Evolutionary conservation across 441 rosid genomes (phyloP), one percentile per base, ranked within the genome.

Genomic region (Bocquillonia castaneifolia): DNA sequence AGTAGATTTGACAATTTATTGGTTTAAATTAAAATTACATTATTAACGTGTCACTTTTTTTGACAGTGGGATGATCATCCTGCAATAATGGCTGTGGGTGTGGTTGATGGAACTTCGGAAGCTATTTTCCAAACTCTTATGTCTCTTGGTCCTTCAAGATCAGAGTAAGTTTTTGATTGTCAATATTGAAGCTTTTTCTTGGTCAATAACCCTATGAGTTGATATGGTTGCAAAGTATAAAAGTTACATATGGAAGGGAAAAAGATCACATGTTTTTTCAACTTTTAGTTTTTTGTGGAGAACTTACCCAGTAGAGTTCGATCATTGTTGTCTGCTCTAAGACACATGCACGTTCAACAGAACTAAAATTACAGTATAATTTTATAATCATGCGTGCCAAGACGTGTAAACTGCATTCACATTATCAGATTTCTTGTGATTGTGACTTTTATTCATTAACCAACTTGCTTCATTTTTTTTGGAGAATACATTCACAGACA

Each of bases 71-170:
- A 88, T 70, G 98, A 88, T 80, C 96, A 94, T 83, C 98, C 99
- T 67, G 99, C 98, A 66, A 86, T 92, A 80, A 94, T 94, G 99
- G 97, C 97, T 40, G 98, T 92, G 67, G 98, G 99, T 23, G 91
- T 92, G 71, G 85, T 92, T 69, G 97, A 92, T 72, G 99, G 98
- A 77, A 85, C 96, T 45, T 90, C 97, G 20, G 99, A 94, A 84
- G 88, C 88, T 67, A 84, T 94, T 81, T 94, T 94, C 81, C 93
- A 92, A 68, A 88, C 92, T 13, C 91, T 94, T 31, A 87, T 94
- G 84, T 94, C 99, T 72, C 97, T 94, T 76, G 98, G 98, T 79
- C 85, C 91, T 37, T 90, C 96, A 70, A 91, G 99, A 90, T 89
- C 96, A 63, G 90, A 86, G 99, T 94, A 84, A 80, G 88, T 67